Percentiles rank a stretch among this genome's conserved stretches.
phyloP scores from a whole-genome alignment of 441 rosid species.

The Capsella rubella region DNA sequence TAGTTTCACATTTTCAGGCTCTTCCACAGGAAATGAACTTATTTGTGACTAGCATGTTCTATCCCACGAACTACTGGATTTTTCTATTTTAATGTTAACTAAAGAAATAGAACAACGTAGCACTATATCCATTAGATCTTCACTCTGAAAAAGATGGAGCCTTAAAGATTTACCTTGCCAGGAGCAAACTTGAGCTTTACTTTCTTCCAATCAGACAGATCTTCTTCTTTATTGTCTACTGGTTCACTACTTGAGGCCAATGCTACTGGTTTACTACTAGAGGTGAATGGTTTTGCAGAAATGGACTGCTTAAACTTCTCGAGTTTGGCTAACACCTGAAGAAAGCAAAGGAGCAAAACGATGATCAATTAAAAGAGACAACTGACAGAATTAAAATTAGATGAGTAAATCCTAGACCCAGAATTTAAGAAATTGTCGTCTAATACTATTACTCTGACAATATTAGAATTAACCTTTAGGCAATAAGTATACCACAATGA shows the following conservation, averaged over 20 bases:
- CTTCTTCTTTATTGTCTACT: slow-evolving; percentile 51
- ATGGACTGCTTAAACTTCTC: slow-evolving; percentile 73
- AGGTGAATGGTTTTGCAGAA: slow-evolving; percentile 52
- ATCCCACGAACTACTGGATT: slow-evolving; percentile 16
- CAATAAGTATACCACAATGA: slow-evolving; percentile 14
- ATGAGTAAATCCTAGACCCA: slow-evolving; percentile 1
- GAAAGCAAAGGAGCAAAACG: slow-evolving; percentile 24
- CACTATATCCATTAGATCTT: slow-evolving; percentile 15
- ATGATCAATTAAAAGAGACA: slow-evolving; percentile 5
- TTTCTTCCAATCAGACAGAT: slow-evolving; percentile 77
- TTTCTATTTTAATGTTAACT: background rate
- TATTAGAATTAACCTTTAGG: background rate
- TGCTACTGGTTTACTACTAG: slow-evolving; percentile 54
- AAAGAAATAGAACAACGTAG: slow-evolving; percentile 3
- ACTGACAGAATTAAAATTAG: background rate
- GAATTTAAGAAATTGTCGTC: slow-evolving; percentile 1
- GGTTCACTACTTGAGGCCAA: slow-evolving; percentile 49
- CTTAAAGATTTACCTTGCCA: slow-evolving; percentile 66
- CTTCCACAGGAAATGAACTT: background rate
- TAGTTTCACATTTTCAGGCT: slow-evolving; percentile 15
- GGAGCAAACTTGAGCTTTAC: slow-evolving; percentile 66
- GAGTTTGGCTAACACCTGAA: slow-evolving; percentile 77
- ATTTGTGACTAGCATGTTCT: slow-evolving; percentile 10
- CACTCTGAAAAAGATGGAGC: slow-evolving; percentile 2
- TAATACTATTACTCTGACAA: background rate